Base-by-base conservation (phyloP, 1,284 basidiomycete genomes). In the Austroboletus novae-zelandiae region DNA sequence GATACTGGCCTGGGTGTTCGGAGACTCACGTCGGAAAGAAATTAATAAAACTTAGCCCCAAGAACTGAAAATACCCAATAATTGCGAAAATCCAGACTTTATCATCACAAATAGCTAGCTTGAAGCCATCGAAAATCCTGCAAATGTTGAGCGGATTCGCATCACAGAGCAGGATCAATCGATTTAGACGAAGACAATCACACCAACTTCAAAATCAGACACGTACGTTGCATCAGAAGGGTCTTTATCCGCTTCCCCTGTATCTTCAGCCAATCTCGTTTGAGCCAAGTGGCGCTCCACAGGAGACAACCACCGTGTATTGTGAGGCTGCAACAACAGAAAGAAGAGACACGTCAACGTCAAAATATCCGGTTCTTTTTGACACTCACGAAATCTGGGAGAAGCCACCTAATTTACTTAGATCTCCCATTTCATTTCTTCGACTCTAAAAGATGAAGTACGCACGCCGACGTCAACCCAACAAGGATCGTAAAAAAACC, bases 231-330 rank as follows among this genome's bases (percentile, higher is more conserved):
- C 77, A 40, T 76, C 65, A 0, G 64, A 62, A 39, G 74, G 74
- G 57, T 85, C 84, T 52, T 77, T 72, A 57, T 86, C 84, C 0
- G 81, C 80, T 64, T 86, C 84, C 3, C 86, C 86, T 13, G 80
- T 80, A 61, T 90, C 88, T 65, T 89, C 86, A 1, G 83, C 77
- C n/a, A 91, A 74, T 8, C 89, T 79, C 1, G 81, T 80, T 62
- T 85, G 83, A 0, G 87, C 89, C 15, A 91, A 74, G 9, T 76
- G 75, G 14, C 76, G 72, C 58, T 91, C 84, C 8, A 74, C 71
- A 1, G 71, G 67, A 15, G 76, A 69, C 54, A 91, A 70, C 75
- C 87, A 88, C 31, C 76, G 72, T 1, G 86, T 88, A 58, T 89
- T 89, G 46, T 78, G 63, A 2, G 83, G 81, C 81, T 84, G 52